Conservation (phyloP, 495 filamentous ascomycete species). For the Podospora bellae-mahoneyi region DNA sequence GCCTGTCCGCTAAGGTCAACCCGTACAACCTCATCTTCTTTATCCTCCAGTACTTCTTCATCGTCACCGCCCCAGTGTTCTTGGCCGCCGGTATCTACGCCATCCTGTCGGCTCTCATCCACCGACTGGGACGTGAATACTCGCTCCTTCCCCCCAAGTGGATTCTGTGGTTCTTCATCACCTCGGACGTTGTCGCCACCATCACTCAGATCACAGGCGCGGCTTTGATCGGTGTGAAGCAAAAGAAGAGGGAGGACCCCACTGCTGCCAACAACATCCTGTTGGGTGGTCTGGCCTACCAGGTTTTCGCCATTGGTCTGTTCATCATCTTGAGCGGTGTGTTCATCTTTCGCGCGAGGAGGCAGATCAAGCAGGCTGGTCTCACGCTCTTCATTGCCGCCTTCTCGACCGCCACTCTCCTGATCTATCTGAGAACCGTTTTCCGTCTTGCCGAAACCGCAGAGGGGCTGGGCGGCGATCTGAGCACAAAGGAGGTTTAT, state of each 20-base stretch:
- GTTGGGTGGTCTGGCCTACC: constrained; percentile 49
- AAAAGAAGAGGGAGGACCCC: constrained; percentile 41
- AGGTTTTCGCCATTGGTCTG: constrained; percentile 47
- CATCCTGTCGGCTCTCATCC: constrained; percentile 45
- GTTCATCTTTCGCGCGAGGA: constrained; percentile 30
- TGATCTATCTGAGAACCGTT: constrained; percentile 51
- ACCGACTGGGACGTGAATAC: constrained; percentile 34
- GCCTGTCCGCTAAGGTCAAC: constrained; percentile 39
- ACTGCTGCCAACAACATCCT: constrained; percentile 49
- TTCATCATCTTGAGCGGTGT: constrained; percentile 42
- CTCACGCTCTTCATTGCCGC: constrained; percentile 33
- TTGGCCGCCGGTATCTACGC: constrained; percentile 54
- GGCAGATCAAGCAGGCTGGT: constrained; percentile 11
- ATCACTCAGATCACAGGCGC: constrained; percentile 52
- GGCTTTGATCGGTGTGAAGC: constrained; percentile 43
- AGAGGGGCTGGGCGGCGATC: constrained; percentile 44
- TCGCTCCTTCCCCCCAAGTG: constrained; percentile 35
- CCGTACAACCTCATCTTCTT: constrained; percentile 53
- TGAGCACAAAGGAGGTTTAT: constrained; percentile 47
- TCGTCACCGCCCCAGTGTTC: constrained; percentile 56
- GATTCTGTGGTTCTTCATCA: constrained; percentile 49
- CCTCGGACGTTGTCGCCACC: constrained; percentile 48
- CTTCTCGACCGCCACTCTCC: constrained; percentile 41
- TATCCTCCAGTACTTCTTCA: constrained; percentile 58
- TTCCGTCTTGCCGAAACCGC: constrained; percentile 56